These are phyloP conservation scores for Dendrobium officinale DNA, from an alignment of 106 monocot species.

Conservation along the genomic window DNA sequence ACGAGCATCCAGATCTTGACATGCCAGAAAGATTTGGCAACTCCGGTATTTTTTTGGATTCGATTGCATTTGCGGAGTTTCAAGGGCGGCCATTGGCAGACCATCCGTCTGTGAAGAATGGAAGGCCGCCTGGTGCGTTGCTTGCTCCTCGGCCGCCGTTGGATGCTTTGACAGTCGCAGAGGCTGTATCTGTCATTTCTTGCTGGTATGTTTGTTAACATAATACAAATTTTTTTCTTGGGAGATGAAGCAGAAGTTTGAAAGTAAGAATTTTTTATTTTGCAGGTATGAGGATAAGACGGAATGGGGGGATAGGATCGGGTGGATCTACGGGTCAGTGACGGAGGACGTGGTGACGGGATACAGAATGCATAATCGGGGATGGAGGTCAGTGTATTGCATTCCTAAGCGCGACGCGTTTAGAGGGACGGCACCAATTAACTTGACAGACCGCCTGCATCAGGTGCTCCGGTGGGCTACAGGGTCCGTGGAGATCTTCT, in stretches of 20 bases:
- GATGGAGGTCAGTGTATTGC: constrained; percentile 79
- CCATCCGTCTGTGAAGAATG: constrained; percentile 75
- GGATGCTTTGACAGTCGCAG: constrained; percentile 71
- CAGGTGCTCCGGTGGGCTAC: constrained; percentile 86
- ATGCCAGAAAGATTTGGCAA: constrained; percentile 65
- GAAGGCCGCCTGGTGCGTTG: constrained; percentile 68
- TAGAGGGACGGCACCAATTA: constrained; percentile 81
- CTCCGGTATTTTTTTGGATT: constrained; percentile 55
- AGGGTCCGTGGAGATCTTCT: constrained; percentile 93
- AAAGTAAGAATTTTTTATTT: neutral
- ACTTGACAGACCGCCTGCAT: constrained; percentile 87
- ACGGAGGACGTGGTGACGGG: constrained; percentile 95
- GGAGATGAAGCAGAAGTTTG: neutral
- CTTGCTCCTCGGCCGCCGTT: constrained; percentile 51
- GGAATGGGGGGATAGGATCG: constrained; percentile 75
- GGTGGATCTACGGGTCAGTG: constrained; percentile 94
- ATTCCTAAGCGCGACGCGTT: constrained; percentile 80
- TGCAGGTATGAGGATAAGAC: constrained; percentile 85
- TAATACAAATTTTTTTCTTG: neutral
- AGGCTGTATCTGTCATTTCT: constrained; percentile 84
- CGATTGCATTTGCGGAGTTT: constrained; percentile 70
- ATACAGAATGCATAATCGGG: constrained; percentile 90
- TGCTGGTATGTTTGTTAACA: constrained; percentile 34
- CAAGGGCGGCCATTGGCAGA: constrained; percentile 85
- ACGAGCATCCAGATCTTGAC: constrained; percentile 48